phyloP scores from a whole-genome alignment of 371 early-diverging fungal genomes.

The Entomophthora muscae region DNA sequence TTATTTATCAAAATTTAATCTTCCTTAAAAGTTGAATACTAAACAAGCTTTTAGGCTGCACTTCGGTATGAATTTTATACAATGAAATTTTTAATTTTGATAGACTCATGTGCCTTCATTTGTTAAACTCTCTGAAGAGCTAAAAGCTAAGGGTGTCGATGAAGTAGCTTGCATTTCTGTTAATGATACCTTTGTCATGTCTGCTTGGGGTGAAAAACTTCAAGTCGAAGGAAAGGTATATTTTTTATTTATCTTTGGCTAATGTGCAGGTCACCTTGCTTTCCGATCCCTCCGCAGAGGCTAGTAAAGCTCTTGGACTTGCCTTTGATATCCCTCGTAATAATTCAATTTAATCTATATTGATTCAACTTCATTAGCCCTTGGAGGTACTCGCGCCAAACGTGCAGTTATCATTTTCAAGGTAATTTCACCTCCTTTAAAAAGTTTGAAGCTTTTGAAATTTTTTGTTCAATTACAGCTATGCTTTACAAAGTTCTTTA shows the following conservation, averaged over 20 bases:
- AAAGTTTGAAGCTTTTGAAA: background rate
- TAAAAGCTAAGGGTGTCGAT: conserved; percentile 43
- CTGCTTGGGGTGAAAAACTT: conserved; percentile 41
- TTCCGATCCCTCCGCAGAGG: conserved; percentile 41
- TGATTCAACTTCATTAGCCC: conserved; percentile 14
- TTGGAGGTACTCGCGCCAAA: conserved; percentile 45
- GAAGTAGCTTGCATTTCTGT: conserved; percentile 40
- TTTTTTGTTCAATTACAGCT: background rate
- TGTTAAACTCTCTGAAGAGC: conserved; percentile 26
- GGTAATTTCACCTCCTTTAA: background rate
- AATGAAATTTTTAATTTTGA: background rate
- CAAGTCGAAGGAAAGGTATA: conserved; percentile 16
- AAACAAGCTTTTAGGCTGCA: conserved; percentile 20
- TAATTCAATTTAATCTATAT: background rate
- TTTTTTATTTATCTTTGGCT: conserved; percentile 1
- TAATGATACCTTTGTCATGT: conserved; percentile 56
- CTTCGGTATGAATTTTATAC: conserved; percentile 16
- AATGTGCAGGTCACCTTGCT: conserved; percentile 26
- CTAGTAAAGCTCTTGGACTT: conserved; percentile 39
- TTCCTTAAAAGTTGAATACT: background rate
- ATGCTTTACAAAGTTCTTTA: background rate
- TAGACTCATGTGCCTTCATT: conserved; percentile 49
- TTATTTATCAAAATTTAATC: background rate
- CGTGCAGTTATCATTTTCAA: conserved; percentile 39
- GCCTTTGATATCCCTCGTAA: conserved; percentile 33